A percentile compares a stretch with the other conserved stretches of the same genome.
These are phyloP conservation scores for Phytomonas sp. DNA, from an alignment of 208 protist genomes.

Conservation along the genomic window DNA sequence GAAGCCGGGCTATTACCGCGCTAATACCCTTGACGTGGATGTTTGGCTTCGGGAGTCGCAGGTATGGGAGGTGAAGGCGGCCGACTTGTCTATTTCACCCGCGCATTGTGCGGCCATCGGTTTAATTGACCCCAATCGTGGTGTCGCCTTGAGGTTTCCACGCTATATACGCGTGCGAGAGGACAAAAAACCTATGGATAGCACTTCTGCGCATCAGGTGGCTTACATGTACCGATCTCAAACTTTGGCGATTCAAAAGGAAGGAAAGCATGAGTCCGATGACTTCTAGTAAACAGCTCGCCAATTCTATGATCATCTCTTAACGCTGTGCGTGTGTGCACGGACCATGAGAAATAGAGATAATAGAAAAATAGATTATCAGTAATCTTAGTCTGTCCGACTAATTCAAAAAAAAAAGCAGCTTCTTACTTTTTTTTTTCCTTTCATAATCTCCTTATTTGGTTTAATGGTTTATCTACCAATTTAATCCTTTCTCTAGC, in stretches of 20 bases:
- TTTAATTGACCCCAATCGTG: slow-evolving; percentile 79
- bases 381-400: background rate
- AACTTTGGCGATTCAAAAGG: slow-evolving; percentile 45
- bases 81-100: slow-evolving; percentile 98
- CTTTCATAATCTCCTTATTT: background rate
- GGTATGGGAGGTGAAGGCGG: slow-evolving; percentile 98
- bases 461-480: background rate
- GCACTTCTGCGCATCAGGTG: slow-evolving; percentile 91
- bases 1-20: slow-evolving; percentile 78
- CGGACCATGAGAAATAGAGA: background rate
- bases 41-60: slow-evolving; percentile 94
- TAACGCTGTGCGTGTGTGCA: slow-evolving; percentile 1
- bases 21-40: slow-evolving; percentile 72
- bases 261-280: slow-evolving; percentile 22
- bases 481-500: background rate
- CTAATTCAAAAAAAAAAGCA: background rate
- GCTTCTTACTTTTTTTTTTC: background rate
- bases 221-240: slow-evolving; percentile 86
- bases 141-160: slow-evolving; percentile 98
- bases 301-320: background rate
- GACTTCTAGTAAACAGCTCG: slow-evolving; percentile 2
- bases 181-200: slow-evolving; percentile 95
- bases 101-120: slow-evolving; percentile 92
- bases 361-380: background rate
- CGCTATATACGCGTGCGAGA: slow-evolving; percentile 96